Evolutionary conservation across 2,329 filamentous ascomycete species (phyloP).

Genomic region (Sporothrix brasiliensis): DNA sequence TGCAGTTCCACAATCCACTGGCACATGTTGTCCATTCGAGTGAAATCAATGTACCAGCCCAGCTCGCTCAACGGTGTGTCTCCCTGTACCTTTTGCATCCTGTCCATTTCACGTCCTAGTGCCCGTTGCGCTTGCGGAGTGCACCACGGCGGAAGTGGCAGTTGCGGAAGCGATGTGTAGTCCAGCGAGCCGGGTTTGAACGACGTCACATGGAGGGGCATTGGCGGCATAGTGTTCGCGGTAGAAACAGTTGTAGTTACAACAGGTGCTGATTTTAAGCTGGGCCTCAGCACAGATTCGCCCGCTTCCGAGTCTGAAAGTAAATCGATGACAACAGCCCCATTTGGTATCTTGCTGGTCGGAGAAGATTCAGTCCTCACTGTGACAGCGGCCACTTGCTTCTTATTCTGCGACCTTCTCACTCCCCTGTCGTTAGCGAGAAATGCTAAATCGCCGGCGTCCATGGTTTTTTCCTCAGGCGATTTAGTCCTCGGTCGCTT

Average conservation of each 20-base stretch:
- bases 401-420: not conserved
- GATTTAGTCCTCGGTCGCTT: not conserved
- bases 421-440: not conserved
- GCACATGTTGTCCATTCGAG: constrained; percentile 72
- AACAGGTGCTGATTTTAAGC: not conserved
- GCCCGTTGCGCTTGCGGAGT: constrained; percentile 62
- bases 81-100: constrained; percentile 66
- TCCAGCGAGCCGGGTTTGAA: constrained; percentile 72
- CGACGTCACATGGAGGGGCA: constrained; percentile 39
- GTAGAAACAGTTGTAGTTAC: not conserved
- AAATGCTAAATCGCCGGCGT: constrained; percentile 3
- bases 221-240: not conserved
- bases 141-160: constrained; percentile 69
- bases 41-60: constrained; percentile 79
- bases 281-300: not conserved
- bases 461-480: not conserved
- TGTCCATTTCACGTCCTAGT: constrained; percentile 66
- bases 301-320: not conserved
- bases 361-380: not conserved
- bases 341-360: not conserved
- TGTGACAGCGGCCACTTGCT: not conserved
- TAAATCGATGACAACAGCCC: not conserved
- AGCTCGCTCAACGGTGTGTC: constrained; percentile 62
- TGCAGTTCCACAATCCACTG: constrained; percentile 93
- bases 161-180: constrained; percentile 61